A percentile compares a stretch with the other conserved stretches of the same genome.
Conservation (phyloP, 1,284 basidiomycete genomes). For the Cerrena zonata region DNA sequence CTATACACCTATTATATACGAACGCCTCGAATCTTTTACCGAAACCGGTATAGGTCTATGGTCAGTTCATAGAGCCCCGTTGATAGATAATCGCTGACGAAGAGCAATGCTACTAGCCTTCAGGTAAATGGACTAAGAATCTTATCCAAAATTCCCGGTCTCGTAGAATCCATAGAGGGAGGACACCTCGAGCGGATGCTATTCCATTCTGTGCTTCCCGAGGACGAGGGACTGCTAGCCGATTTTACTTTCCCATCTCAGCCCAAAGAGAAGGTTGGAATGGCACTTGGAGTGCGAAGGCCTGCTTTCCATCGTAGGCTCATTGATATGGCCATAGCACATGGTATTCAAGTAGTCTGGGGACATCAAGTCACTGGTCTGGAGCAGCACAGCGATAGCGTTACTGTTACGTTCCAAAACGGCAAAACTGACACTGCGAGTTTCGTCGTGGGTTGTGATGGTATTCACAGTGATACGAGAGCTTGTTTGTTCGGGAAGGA, state of each 20-base stretch:
- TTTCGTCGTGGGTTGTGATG: constrained; percentile 43
- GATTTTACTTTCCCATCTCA: constrained; percentile 18
- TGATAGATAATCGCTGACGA: no score
- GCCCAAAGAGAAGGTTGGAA: constrained; percentile 19
- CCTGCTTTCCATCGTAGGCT: constrained; percentile 30
- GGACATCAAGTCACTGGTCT: constrained; percentile 31
- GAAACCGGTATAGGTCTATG: constrained; percentile 34
- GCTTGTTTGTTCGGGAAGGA: constrained; percentile 37
- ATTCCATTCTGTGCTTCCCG: constrained; percentile 28
- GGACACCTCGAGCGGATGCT: constrained; percentile 20
- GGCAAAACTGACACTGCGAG: constrained; percentile 34
- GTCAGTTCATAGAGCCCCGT: constrained; percentile 22
- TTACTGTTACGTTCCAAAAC: constrained; percentile 34
- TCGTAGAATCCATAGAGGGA: constrained; percentile 31
- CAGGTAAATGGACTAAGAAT: constrained; percentile 39
- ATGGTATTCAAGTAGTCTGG: constrained; percentile 35
- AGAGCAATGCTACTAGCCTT: not conserved
- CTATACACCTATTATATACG: constrained; percentile 39
- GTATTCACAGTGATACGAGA: constrained; percentile 40
- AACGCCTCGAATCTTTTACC: constrained; percentile 26
- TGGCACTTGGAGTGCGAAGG: constrained; percentile 31
- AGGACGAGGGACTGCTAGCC: constrained; percentile 29
- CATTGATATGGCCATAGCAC: constrained; percentile 28
- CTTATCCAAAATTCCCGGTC: constrained; percentile 34
- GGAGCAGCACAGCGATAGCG: constrained; percentile 29